A percentile compares a stretch with the other conserved stretches of the same genome.
Conservation (phyloP, 2,329 filamentous ascomycete species). For the Phialophora tarda region DNA sequence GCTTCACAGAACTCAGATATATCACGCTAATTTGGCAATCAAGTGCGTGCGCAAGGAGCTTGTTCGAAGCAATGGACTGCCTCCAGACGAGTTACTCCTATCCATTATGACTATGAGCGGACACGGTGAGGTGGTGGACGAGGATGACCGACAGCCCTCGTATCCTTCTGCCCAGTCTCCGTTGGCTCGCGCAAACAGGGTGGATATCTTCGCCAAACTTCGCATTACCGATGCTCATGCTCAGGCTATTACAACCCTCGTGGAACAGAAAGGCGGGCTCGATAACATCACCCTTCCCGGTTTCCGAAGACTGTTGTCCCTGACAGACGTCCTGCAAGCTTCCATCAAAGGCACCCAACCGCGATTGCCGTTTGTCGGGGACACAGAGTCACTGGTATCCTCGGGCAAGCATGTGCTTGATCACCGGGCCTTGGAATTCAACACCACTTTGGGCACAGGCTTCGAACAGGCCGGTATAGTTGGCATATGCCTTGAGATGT, state of each 20-base stretch:
- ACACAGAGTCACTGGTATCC: neutral
- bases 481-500: neutral
- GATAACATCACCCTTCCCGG: slow-evolving; percentile 7
- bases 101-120: slow-evolving; percentile 14
- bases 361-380: slow-evolving; percentile 7
- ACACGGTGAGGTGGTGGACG: slow-evolving; percentile 8
- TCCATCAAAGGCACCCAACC: slow-evolving; percentile 7
- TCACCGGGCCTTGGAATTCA: neutral
- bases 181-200: neutral
- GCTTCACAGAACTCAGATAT: slow-evolving; percentile 6
- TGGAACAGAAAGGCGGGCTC: slow-evolving; percentile 12
- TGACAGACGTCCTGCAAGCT: slow-evolving; percentile 10
- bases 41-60: slow-evolving; percentile 12
- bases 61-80: neutral
- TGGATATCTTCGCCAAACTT: slow-evolving; percentile 13
- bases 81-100: slow-evolving; percentile 7
- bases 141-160: neutral
- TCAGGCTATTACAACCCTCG: slow-evolving; percentile 4
- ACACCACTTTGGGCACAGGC: slow-evolving; percentile 5
- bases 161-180: neutral
- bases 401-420: slow-evolving; percentile 8
- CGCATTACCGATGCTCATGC: slow-evolving; percentile 9
- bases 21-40: slow-evolving; percentile 10
- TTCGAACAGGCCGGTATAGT: neutral
- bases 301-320: slow-evolving; percentile 6